These are phyloP conservation scores for Tilletiaria anomala DNA, from an alignment of 1,284 basidiomycete species.

Conservation along the genomic window DNA sequence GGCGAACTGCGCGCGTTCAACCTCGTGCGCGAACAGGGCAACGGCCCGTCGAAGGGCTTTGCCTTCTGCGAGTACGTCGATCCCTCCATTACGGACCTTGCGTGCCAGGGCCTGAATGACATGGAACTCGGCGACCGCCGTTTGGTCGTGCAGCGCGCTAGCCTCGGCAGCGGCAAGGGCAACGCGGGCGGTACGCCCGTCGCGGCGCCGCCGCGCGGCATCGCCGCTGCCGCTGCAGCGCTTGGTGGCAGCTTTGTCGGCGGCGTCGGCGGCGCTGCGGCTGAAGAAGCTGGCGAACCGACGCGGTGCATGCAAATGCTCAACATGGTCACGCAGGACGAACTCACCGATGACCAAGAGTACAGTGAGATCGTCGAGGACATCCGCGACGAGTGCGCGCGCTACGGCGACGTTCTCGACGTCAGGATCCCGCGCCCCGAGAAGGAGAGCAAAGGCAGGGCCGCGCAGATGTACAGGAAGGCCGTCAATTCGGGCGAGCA, in stretches of 20 bases:
- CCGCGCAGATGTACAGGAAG: conserved; percentile 43
- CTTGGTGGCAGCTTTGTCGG: conserved; percentile 16
- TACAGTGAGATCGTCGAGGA: conserved; percentile 90
- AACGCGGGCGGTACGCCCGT: conserved; percentile 48
- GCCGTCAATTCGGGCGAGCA: conserved; percentile 44
- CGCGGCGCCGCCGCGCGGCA: conserved; percentile 14
- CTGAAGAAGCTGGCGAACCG: conserved; percentile 45
- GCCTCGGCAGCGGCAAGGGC: conserved; percentile 50
- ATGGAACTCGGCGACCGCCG: conserved; percentile 96
- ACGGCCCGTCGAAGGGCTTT: conserved; percentile 68
- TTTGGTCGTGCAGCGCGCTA: conserved; percentile 88
- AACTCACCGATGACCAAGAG: conserved; percentile 77
- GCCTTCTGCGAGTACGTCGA: conserved; percentile 99
- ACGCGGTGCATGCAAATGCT: conserved; percentile 81
- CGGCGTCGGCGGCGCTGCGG: conserved; percentile 34
- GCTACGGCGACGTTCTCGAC: conserved; percentile 28
- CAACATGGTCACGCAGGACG: conserved; percentile 95
- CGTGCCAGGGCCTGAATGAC: conserved; percentile 86
- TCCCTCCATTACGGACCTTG: conserved; percentile 72
- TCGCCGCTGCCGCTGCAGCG: conserved; percentile 39
- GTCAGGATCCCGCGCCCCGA: conserved; percentile 34
- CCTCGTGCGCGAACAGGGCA: conserved; percentile 63
- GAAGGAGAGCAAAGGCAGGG: conserved; percentile 21
- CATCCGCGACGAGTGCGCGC: conserved; percentile 62
- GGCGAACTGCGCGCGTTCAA: conserved; percentile 96